Evolutionary conservation across 2,329 filamentous ascomycete genomes (phyloP).

Genomic region (Phyllosticta capitalensis): DNA sequence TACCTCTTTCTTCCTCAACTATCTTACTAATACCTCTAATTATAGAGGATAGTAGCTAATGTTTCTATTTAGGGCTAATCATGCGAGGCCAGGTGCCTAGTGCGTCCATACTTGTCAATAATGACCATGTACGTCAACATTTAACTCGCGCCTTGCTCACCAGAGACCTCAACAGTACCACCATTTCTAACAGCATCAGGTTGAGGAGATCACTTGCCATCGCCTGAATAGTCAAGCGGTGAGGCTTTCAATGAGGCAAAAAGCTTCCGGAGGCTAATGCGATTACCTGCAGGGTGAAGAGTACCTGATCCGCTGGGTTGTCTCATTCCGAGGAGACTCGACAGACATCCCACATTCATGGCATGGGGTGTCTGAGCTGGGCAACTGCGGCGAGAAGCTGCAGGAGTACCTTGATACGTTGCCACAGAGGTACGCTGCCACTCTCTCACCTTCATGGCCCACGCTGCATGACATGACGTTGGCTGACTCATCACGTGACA

Average conservation of each 20-base stretch:
- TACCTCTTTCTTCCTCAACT: background rate
- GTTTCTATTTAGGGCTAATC: background rate
- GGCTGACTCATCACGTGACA: conserved; percentile 3
- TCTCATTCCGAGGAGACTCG: background rate
- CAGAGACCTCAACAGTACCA: background rate
- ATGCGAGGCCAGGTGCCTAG: background rate
- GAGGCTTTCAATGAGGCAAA: background rate
- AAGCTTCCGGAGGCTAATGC: background rate
- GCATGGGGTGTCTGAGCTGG: conserved; percentile 34
- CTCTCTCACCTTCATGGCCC: background rate
- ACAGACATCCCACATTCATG: conserved; percentile 30
- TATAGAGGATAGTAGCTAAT: background rate
- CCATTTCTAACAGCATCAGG: background rate
- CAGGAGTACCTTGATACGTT: conserved; percentile 33
- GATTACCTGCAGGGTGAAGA: background rate
- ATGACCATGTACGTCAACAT: background rate
- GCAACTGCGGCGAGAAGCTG: conserved; percentile 28
- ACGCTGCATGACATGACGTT: background rate
- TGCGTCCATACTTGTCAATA: background rate
- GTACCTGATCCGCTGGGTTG: conserved; percentile 2
- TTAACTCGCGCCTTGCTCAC: background rate
- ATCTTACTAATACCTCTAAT: background rate
- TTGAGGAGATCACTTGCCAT: conserved; percentile 1
- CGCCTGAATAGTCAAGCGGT: background rate
- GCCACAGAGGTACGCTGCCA: conserved; percentile 10